These are phyloP conservation scores for Sophora flavescens DNA, from an alignment of 306 rosid species.

Conservation along the genomic window DNA sequence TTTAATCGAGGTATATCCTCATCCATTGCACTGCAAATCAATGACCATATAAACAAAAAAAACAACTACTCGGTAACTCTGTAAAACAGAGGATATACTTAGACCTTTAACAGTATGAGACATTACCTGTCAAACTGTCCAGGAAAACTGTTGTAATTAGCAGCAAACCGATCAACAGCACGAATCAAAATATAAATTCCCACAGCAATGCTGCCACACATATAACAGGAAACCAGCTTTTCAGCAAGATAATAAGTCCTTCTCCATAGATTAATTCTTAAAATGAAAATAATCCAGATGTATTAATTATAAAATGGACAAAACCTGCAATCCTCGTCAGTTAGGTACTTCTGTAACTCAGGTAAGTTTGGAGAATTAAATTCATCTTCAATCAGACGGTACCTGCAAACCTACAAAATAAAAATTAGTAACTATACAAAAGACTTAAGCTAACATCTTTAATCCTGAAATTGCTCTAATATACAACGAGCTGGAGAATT, in stretches of 20 bases:
- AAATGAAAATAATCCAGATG: constrained; percentile 32
- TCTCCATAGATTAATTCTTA: constrained; percentile 2
- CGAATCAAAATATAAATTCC: constrained; percentile 94
- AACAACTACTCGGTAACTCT: constrained; percentile 8
- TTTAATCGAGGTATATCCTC: constrained; percentile 93
- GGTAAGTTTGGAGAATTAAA: constrained; percentile 76
- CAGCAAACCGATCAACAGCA: constrained; percentile 94
- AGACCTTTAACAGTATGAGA: constrained; percentile 31
- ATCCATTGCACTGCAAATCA: constrained; percentile 76
- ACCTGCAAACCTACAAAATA: constrained; percentile 88
- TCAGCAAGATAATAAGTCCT: constrained; percentile 35
- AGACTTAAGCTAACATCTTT: constrained; percentile 28
- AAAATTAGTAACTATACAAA: constrained; percentile 39
- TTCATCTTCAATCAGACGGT: constrained; percentile 79
- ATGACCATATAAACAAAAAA: constrained; percentile 40
- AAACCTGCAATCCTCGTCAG: constrained; percentile 96
- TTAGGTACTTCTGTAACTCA: constrained; percentile 84
- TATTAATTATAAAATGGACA: constrained; percentile 31
- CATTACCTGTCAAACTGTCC: constrained; percentile 90
- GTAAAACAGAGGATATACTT: constrained; percentile 10
- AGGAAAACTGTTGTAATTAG: constrained; percentile 93
- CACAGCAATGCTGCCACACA: constrained; percentile 68
- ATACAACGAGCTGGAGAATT: constrained; percentile 13
- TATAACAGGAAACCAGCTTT: constrained; percentile 43
- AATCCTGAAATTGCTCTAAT: constrained; percentile 23